A percentile compares a stretch with the other conserved stretches of the same genome.
Conservation (phyloP, 75 land plant genomes). For the Cunninghamia lanceolata region DNA sequence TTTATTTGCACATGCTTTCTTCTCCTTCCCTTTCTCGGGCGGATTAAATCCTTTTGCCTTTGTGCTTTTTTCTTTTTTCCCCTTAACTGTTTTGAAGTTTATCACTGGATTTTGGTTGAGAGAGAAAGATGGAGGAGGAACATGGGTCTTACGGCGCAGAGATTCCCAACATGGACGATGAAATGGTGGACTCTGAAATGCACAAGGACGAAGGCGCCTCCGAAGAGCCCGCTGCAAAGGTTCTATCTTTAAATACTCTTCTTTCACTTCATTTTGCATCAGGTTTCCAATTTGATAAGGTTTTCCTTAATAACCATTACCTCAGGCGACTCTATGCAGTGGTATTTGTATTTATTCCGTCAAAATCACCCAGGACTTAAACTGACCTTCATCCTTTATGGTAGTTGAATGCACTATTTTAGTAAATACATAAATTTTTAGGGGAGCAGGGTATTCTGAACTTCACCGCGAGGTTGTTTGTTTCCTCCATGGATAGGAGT, state of each 20-base stretch:
- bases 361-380: background rate
- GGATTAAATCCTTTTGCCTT: background rate
- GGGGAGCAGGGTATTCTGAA: no score
- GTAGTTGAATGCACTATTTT: background rate
- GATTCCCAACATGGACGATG: constrained; percentile 10
- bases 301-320: background rate
- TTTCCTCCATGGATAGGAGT: background rate
- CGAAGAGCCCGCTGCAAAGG: constrained; percentile 9
- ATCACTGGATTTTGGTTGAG: background rate
- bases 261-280: background rate
- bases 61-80: background rate
- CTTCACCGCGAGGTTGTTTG: background rate
- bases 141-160: constrained; percentile 9
- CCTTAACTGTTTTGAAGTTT: background rate
- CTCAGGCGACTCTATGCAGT: no score
- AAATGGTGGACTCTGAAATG: constrained; percentile 2
- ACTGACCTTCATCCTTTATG: background rate
- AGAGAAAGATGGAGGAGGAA: background rate
- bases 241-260: background rate
- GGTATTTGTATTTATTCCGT: background rate
- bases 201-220: constrained; percentile 9
- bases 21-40: background rate
- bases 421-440: background rate
- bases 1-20: background rate
- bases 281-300: background rate